Percentiles rank a stretch among this genome's conserved stretches.
Evolutionary conservation across 371 early-diverging fungal species (phyloP).

Genomic region (Sporodiniella umbellata): DNA sequence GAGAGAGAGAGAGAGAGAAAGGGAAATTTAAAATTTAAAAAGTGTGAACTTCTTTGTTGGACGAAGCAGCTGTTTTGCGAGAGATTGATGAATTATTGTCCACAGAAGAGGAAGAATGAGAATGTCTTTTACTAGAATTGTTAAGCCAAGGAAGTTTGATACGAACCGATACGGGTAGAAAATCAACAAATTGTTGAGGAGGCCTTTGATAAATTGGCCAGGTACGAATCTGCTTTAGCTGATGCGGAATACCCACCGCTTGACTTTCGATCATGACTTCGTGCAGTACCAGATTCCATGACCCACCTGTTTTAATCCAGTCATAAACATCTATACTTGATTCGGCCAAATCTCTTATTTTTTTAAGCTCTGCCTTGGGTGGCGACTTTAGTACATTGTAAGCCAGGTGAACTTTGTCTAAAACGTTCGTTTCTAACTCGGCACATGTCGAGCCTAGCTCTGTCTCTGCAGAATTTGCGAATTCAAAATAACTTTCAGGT

Average conservation of each 20-base stretch:
- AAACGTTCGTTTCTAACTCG: constrained; percentile 13
- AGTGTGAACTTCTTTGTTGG: constrained; percentile 5
- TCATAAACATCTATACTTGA: constrained; percentile 24
- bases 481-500: constrained; percentile 7
- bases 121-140: constrained; percentile 2
- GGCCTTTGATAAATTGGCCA: constrained; percentile 20
- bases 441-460: constrained; percentile 13
- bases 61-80: neutral
- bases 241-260: constrained; percentile 30
- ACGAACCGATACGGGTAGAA: constrained; percentile 25
- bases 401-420: constrained; percentile 27
- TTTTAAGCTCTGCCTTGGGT: constrained; percentile 15
- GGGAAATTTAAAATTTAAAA: too few species aligned
- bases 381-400: constrained; percentile 27
- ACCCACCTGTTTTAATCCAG: constrained; percentile 27
- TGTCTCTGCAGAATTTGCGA: constrained; percentile 15
- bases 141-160: constrained; percentile 27
- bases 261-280: constrained; percentile 35
- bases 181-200: constrained; percentile 1
- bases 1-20: too few species aligned
- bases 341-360: constrained; percentile 24
- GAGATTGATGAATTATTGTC: neutral
- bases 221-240: constrained; percentile 16
- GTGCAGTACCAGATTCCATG: constrained; percentile 23
- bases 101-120: neutral